Evolutionary conservation across 768 basidiomycete genomes (phyloP), one percentile per base, ranked within the genome.

Genomic region (Mycena vulgaris): DNA sequence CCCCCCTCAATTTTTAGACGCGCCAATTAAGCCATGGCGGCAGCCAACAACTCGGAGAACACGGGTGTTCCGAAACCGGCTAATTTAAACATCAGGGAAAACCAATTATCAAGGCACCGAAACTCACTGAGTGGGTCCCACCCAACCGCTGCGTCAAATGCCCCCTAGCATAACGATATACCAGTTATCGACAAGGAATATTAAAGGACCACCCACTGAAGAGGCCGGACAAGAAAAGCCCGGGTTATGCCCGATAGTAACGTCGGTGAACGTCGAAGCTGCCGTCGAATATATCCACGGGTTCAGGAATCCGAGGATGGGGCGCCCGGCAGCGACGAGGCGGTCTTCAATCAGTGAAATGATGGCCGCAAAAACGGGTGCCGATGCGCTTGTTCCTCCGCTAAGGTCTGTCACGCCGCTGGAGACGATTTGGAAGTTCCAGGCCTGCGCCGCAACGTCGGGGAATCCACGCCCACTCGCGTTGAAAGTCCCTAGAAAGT

Each of bases 391-490:
- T 6, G 48, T 49, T 49, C 48, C 45, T 47, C 45, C 45, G 23
- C 7, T 23, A 25, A 25, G 21, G 23, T 23, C n/a, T n/a, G n/a
- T 47, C n/a, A 23, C 45, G 4, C 45, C 45, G 17, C 13, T 6
- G 13, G 7, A 8, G n/a, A 47, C 21, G 23, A 23, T 25, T 13
- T 4, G n/a, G 13, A 23, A 23, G n/a, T 49, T 49, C 23, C 48
- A 49, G 2, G 48, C 69, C 37, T 74, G 73, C 14, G 45, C 21
- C 3, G 69, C 11, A 2, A 74, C 61, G 52, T 75, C 75, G 28
- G 77, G 75, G 57, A 64, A 75, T 1, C 63, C 75, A 42, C 74
- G 73, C 37, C 76, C 76, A 16, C 28, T 60, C 16, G 5, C 11
- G 52, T 63, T 57, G 55, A 57, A 65, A 21, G 11, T 65, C 45